phyloP scores from a whole-genome alignment of 2,329 filamentous ascomycete species.

The Diplocarpon rosae region DNA sequence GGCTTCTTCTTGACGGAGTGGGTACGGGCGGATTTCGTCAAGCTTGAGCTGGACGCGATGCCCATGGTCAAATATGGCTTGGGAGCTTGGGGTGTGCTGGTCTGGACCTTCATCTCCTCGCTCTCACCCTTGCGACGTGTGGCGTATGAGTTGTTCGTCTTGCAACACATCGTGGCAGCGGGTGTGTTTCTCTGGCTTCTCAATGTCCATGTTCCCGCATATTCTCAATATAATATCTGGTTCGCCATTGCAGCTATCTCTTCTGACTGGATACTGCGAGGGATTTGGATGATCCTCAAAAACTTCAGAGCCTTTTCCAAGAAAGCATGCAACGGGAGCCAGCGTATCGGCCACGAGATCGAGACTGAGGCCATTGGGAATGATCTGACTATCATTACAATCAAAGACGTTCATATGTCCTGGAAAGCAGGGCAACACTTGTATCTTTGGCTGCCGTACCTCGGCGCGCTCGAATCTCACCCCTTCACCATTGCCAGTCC shows the following conservation, averaged over 20 bases:
- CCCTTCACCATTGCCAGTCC: slow-evolving; percentile 50
- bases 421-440: slow-evolving; percentile 51
- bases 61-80: slow-evolving; percentile 56
- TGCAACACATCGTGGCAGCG: slow-evolving; percentile 55
- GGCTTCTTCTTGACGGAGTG: slow-evolving; percentile 59
- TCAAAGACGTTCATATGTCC: slow-evolving; percentile 47
- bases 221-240: slow-evolving; percentile 53
- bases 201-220: slow-evolving; percentile 49
- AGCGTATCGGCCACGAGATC: slow-evolving; percentile 41
- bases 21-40: slow-evolving; percentile 46
- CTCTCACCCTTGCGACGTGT: slow-evolving; percentile 53
- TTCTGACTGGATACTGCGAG: slow-evolving; percentile 45
- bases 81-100: slow-evolving; percentile 52
- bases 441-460: slow-evolving; percentile 47
- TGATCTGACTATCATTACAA: slow-evolving; percentile 44
- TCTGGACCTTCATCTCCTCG: slow-evolving; percentile 55
- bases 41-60: slow-evolving; percentile 48
- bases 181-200: slow-evolving; percentile 51
- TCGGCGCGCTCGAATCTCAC: slow-evolving; percentile 45
- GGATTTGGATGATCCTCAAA: slow-evolving; percentile 36
- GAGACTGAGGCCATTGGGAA: slow-evolving; percentile 38
- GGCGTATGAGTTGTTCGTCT: slow-evolving; percentile 58
- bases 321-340: slow-evolving; percentile 17
- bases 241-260: slow-evolving; percentile 50
- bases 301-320: slow-evolving; percentile 35